A percentile compares a stretch with the other conserved stretches of the same genome.
Evolutionary conservation across 257 asterid genomes (phyloP).

Genomic region (Solanum sejunctum): DNA sequence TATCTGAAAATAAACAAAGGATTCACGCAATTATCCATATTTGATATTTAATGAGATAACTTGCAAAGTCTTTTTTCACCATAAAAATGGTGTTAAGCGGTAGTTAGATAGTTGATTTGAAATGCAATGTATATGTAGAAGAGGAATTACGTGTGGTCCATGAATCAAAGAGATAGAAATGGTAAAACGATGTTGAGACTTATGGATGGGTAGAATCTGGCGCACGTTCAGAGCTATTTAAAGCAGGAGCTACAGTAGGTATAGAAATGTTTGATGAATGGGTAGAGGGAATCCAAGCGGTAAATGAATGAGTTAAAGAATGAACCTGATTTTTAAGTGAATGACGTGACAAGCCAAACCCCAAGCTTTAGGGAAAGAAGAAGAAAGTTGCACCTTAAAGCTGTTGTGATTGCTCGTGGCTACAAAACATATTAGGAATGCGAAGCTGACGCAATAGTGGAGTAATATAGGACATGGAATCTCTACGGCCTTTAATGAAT

Average conservation of each 20-base stretch:
- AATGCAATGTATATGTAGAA: not conserved
- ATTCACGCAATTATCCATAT: not conserved
- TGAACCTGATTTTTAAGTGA: conserved; percentile 73
- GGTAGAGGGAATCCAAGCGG: not conserved
- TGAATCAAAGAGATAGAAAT: not conserved
- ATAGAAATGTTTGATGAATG: not conserved
- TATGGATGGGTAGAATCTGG: conserved; percentile 98
- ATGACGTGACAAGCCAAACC: conserved; percentile 82
- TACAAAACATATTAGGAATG: conserved; percentile 7
- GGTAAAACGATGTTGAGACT: conserved; percentile 14
- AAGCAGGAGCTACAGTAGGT: conserved; percentile 54
- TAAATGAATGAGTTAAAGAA: not conserved
- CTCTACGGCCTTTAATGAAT: conserved; percentile 34
- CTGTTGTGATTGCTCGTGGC: conserved; percentile 96
- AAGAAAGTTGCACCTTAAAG: conserved; percentile 92
- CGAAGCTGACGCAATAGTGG: not conserved
- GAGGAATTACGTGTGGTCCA: not conserved
- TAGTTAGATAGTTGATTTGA: not conserved
- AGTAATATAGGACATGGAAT: not conserved
- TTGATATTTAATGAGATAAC: not conserved
- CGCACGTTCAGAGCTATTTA: conserved; percentile 91
- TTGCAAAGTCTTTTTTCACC: not conserved
- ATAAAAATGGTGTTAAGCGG: not conserved
- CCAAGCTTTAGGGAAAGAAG: conserved; percentile 93
- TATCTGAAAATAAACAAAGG: conserved; percentile 34